Base-by-base conservation (phyloP, 306 rosid genomes). In the Prunus armeniaca region DNA sequence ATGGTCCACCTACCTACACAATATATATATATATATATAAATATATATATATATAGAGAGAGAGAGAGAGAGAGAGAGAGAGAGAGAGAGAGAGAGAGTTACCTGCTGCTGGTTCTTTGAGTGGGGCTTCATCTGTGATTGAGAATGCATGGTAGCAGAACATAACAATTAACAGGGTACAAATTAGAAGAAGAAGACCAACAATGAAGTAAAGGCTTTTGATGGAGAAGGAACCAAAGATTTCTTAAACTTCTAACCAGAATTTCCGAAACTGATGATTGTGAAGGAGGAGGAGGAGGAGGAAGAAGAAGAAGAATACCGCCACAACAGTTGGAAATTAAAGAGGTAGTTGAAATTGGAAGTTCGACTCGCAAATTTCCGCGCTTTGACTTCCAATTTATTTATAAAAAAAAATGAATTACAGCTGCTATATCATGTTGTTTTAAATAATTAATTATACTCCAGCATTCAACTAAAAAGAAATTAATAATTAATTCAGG, bases 51-150 rank as follows among this genome's bases (percentile, higher is more conserved):
- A n/a, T n/a, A n/a, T n/a, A n/a, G 1, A 24, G 2, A 25, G 27
- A 27, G 28, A 27, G 13, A 0, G 3, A 28, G 17, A 5, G 12
- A 43, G 55, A 49, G 45, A 67, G 55, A 70, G 74, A 62, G 71
- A 75, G 62, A 72, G 66, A 67, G 30, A 41, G 15, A 63, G 67
- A 69, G n/a, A 65, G 2, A 78, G 7, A 50, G 24, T 18, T 54
- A 73, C 77, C 77, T 18, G 69, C 17, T 61, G 58, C 34, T n/a
- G 60, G 32, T 73, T 73, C 77, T 73, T 46, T 14, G 77, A 27
- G 19, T 17, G 58, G 9, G 77, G 77, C 77, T 61, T 60, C 77
- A 73, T 73, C 69, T 73, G 46, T 11, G 45, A 11, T 51, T 73
- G 47, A 3, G 46, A 22, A 73, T 34, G 47, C 69, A 46, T 25